phyloP scores from a whole-genome alignment of 345 rosid genomes.

The Cardamine occulta region DNA sequence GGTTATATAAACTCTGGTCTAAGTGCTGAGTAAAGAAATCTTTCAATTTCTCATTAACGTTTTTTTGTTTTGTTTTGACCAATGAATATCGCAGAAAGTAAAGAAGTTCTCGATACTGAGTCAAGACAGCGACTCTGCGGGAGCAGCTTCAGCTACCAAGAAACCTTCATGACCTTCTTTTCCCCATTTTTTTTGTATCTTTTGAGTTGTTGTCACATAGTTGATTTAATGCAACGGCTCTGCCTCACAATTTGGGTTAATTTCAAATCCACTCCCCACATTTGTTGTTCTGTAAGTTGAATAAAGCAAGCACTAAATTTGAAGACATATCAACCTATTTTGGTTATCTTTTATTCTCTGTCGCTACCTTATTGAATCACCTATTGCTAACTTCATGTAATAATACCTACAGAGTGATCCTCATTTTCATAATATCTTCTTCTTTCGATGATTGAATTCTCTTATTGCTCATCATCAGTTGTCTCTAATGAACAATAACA shows the following conservation, averaged over 20 bases:
- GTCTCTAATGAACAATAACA: not conserved
- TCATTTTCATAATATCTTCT: not conserved
- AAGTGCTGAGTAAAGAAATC: not conserved
- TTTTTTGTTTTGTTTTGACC: not conserved
- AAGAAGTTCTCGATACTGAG: constrained; percentile 64
- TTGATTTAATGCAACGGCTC: constrained; percentile 1
- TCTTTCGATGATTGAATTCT: not conserved
- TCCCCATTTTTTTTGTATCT: not conserved
- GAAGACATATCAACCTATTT: not conserved
- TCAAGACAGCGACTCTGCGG: constrained; percentile 41
- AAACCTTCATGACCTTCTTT: constrained; percentile 41
- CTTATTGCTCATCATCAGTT: not conserved
- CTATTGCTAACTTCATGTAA: not conserved
- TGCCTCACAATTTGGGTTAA: constrained; percentile 4
- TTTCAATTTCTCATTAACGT: not conserved
- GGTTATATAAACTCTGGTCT: not conserved
- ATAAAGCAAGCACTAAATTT: not conserved
- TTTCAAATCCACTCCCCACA: not conserved
- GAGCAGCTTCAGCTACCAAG: constrained; percentile 47
- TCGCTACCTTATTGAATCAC: not conserved
- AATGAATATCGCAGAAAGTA: constrained; percentile 57
- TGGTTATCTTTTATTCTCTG: not conserved
- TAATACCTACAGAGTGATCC: too few relatives aligned
- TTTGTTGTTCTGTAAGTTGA: constrained; percentile 15
- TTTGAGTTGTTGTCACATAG: constrained; percentile 6